Evolutionary conservation across 2,329 filamentous ascomycete genomes (phyloP), one percentile per base, ranked within the genome.

Genomic region (Sclerotinia minor): DNA sequence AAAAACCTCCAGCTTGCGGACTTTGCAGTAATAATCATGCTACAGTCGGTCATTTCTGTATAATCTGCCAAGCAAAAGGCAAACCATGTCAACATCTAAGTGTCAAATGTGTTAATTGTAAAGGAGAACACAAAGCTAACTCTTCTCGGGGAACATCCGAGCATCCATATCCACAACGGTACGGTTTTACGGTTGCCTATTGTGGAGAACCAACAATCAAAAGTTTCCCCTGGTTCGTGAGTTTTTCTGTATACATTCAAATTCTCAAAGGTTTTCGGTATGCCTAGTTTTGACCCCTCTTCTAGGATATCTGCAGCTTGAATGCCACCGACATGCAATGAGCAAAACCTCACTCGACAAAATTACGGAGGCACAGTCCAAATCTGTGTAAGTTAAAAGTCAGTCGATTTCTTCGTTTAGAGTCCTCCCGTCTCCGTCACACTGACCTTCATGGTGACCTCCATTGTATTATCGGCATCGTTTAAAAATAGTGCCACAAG

Each of bases 171-270:
- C 38, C 26, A 49, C 26, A 35, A 35, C 58, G 29, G 26, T 35
- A 49, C 41, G 29, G 44, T 19, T 35, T 60, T 61, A 32, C 53
- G 52, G 41, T n/a, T 55, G 41, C 60, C 29, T 61, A 47, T 61
- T 61, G 29, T 61, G 41, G 58, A 13, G 58, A 61, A 49, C 26
- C 44, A 35, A 61, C 58, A 35, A 8, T 38, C 44, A 61, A 49
- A 49, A 7, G n/a, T 24, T 6, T 49, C 21, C 58, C 44, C 44
- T 29, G 58, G 11, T 61, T 49, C 8, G 35, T 17, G 15, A 11
- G 24, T 92, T 92, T 49, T 17, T 13, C 29, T 24, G 29, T 24
- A 19, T 32, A 24, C 17, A 2, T 32, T 35, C 11, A 35, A 3
- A 49, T 61, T 1, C 6, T 24, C 29, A 19, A 15, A 19, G 3